A percentile compares a stretch with the other conserved stretches of the same genome.
Evolutionary conservation across 306 rosid genomes (phyloP).

Genomic region (Dryas octopetala): DNA sequence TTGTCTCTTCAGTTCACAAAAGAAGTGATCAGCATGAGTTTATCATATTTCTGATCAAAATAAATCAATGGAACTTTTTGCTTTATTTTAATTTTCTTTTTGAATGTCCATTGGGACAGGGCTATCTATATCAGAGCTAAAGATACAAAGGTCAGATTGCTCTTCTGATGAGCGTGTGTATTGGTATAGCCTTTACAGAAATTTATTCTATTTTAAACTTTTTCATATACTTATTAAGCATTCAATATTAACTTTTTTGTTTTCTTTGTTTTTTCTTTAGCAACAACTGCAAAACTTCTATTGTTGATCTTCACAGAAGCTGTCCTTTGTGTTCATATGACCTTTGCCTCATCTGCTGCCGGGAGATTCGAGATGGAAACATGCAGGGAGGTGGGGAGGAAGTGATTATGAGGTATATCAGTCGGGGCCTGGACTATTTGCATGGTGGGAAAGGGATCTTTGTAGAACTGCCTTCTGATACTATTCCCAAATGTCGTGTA

Average conservation of each 20-base stretch:
- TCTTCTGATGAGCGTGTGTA: constrained; percentile 45
- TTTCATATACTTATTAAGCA: not conserved
- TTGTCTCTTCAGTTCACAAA: not conserved
- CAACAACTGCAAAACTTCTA: constrained; percentile 78
- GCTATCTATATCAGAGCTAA: constrained; percentile 25
- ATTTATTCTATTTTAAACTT: not conserved
- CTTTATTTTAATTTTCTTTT: constrained; percentile 3
- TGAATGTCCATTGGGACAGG: constrained; percentile 29
- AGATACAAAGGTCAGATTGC: constrained; percentile 30
- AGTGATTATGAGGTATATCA: constrained; percentile 32
- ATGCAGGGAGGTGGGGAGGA: constrained; percentile 55
- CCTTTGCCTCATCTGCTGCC: constrained; percentile 78
- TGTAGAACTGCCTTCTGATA: not conserved
- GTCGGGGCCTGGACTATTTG: constrained; percentile 38
- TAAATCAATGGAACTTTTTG: not conserved
- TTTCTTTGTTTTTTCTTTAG: constrained; percentile 37
- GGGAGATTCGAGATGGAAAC: constrained; percentile 63
- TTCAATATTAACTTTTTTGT: constrained; percentile 6
- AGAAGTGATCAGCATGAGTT: not conserved
- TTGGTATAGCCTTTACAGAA: constrained; percentile 47
- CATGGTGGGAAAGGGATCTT: constrained; percentile 33
- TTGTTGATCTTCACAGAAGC: constrained; percentile 77
- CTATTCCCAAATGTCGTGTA: constrained; percentile 7
- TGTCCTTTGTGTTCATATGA: constrained; percentile 66
- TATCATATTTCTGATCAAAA: not conserved